Evolutionary conservation across 768 basidiomycete genomes (phyloP), one percentile per base, ranked within the genome.

Genomic region (Terana coerulea): DNA sequence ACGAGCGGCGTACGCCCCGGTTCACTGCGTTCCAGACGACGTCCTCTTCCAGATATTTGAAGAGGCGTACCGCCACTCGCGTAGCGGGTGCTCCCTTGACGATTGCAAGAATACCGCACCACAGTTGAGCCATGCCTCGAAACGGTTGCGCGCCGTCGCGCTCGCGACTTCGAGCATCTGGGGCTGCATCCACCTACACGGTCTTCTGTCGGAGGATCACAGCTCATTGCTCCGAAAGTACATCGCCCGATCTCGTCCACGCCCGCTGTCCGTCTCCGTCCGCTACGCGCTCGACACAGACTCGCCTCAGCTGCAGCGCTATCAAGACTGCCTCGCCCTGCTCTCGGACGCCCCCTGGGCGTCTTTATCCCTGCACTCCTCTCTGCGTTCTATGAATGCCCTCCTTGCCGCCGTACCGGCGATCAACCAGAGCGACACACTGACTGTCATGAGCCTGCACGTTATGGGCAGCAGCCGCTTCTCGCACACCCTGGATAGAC

Each of bases 11-110:
- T 29, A 36, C 37, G 47, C 37, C 21, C 47, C 47, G 26, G 47
- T 49, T 15, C 40, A 49, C 36, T 36, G 17, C 25, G n/a, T 49
- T 15, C 47, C 47, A 1, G 34, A 49, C 26, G 47, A 49, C 14
- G 37, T 49, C 12, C 25, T 35, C 5, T 40, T 39, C 47, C 26
- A 49, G 25, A 37, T 40, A 10, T 25, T 49, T 11, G 37, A 49
- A 19, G 28, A 37, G 22, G 47, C 47, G 10, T 49, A 47, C 24
- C 31, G 28, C 9, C 43, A 44, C 21, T 9, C 14, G 15, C 28
- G 10, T 5, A n/a, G n/a, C 14, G 24, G 10, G 5, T 44, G 43
- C 26, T 14, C 9, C 2, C 21, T 44, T 11, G 43, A 44, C 43
- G 29, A 44, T 19, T n/a, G 26, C 26, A 26, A n/a, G 28, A n/a